These are phyloP conservation scores for Ceratonia siliqua DNA, from an alignment of 306 rosid species.

Conservation along the genomic window DNA sequence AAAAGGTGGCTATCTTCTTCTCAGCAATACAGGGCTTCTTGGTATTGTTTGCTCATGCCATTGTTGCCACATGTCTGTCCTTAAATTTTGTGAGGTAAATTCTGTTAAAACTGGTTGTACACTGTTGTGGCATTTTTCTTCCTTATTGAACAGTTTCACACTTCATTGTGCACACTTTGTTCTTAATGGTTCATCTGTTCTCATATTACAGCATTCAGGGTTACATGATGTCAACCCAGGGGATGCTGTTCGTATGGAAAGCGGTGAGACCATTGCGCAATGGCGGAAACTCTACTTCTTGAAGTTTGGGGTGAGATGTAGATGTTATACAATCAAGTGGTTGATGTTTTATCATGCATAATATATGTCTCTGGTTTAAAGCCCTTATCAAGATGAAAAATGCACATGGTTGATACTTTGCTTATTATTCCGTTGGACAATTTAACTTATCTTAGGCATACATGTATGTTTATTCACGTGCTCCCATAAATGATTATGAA, in stretches of 20 bases:
- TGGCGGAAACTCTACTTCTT: slow-evolving; percentile 60
- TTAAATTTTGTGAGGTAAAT: slow-evolving; percentile 72
- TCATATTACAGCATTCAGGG: slow-evolving; percentile 64
- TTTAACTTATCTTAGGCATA: not conserved
- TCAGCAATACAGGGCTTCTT: slow-evolving; percentile 48
- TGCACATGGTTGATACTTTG: not conserved
- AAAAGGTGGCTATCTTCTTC: slow-evolving; percentile 48
- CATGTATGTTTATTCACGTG: not conserved
- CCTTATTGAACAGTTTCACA: slow-evolving; percentile 14
- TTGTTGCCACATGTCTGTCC: slow-evolving; percentile 61
- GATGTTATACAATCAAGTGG: slow-evolving; percentile 11
- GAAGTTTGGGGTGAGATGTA: slow-evolving; percentile 58
- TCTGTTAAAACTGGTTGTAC: not conserved
- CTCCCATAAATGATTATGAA: not conserved
- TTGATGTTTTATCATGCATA: slow-evolving; percentile 8
- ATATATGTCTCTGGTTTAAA: not conserved
- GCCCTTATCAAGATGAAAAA: not conserved
- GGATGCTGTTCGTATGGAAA: slow-evolving; percentile 56
- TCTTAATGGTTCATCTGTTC: slow-evolving; percentile 29
- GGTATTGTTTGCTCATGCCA: slow-evolving; percentile 78
- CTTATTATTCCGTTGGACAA: slow-evolving; percentile 1
- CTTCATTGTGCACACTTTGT: not conserved
- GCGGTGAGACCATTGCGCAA: slow-evolving; percentile 61
- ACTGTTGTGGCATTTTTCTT: not conserved
- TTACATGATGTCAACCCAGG: slow-evolving; percentile 57